Evolutionary conservation across 768 basidiomycete genomes (phyloP).

Genomic region (Rhodotorula paludigena): DNA sequence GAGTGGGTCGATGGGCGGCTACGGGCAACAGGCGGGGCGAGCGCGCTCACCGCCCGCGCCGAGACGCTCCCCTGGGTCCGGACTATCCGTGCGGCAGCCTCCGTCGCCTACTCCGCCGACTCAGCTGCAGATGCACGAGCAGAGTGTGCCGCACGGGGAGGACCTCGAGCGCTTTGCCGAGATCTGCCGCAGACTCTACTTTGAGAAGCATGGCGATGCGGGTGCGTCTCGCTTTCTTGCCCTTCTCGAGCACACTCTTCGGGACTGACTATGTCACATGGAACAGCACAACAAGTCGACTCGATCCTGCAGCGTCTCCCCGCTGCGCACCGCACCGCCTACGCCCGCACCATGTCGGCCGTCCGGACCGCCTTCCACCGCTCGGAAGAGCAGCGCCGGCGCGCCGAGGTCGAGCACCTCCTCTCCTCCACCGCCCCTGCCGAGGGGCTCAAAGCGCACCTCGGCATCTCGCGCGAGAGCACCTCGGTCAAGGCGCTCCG

Average conservation of each 20-base stretch:
- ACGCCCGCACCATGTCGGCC: slow-evolving; percentile 28
- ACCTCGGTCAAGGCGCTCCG: slow-evolving; percentile 10
- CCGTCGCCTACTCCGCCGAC: too few relatives aligned
- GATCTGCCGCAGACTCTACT: slow-evolving; percentile 23
- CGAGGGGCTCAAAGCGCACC: neutral
- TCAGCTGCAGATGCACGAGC: neutral
- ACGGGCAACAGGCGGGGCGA: neutral
- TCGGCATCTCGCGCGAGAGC: slow-evolving; percentile 21
- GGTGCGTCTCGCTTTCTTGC: neutral
- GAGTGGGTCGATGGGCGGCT: too few relatives aligned
- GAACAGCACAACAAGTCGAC: slow-evolving; percentile 30
- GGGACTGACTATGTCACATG: neutral
- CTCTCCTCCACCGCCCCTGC: slow-evolving; percentile 12
- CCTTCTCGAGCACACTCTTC: neutral
- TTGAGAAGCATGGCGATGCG: slow-evolving; percentile 3
- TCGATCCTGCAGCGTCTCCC: slow-evolving; percentile 20
- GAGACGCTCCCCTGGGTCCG: neutral
- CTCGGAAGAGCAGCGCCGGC: slow-evolving; percentile 18
- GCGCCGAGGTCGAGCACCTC: slow-evolving; percentile 2
- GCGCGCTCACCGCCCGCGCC: neutral
- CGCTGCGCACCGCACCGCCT: slow-evolving; percentile 17
- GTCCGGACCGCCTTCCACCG: slow-evolving; percentile 35
- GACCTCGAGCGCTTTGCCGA: slow-evolving; percentile 18
- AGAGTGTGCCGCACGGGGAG: neutral
- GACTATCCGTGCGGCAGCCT: neutral